These are phyloP conservation scores for Carpinus fangiana DNA, from an alignment of 306 rosid genomes.

Conservation along the genomic window DNA sequence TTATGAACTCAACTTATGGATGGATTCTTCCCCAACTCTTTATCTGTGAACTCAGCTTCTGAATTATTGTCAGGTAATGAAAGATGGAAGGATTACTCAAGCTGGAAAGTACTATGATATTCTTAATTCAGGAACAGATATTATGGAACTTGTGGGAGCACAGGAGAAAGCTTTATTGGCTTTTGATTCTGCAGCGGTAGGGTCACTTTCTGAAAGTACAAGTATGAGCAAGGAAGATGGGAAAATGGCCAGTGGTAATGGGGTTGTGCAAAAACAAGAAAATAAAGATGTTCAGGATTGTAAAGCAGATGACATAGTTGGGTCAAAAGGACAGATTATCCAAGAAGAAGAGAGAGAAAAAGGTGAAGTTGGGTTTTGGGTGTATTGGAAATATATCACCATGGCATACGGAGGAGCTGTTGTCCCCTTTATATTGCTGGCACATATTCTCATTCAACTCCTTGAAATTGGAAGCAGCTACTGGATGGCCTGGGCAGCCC, in stretches of 20 bases:
- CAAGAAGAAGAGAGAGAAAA: slow-evolving; percentile 77
- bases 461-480: slow-evolving; percentile 69
- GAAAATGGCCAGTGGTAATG: slow-evolving; percentile 3
- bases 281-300: slow-evolving; percentile 28
- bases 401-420: slow-evolving; percentile 62
- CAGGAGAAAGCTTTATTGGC: slow-evolving; percentile 55
- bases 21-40: background rate
- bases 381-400: slow-evolving; percentile 58
- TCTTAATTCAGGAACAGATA: slow-evolving; percentile 50
- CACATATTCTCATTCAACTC: slow-evolving; percentile 44
- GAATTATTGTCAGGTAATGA: slow-evolving; percentile 51
- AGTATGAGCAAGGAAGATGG: slow-evolving; percentile 19
- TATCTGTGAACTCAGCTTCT: background rate
- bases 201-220: slow-evolving; percentile 11
- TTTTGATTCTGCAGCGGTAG: slow-evolving; percentile 30
- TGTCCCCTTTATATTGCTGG: slow-evolving; percentile 53
- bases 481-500: slow-evolving; percentile 81
- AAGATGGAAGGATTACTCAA: slow-evolving; percentile 62
- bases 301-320: slow-evolving; percentile 22
- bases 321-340: slow-evolving; percentile 57
- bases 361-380: slow-evolving; percentile 55
- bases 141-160: slow-evolving; percentile 69
- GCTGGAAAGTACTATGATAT: slow-evolving; percentile 57
- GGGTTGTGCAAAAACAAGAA: slow-evolving; percentile 22
- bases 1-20: background rate